Percentiles rank a stretch among this genome's conserved stretches.
phyloP scores from a whole-genome alignment of 345 rosid species.

The Rhodamnia argentea region DNA sequence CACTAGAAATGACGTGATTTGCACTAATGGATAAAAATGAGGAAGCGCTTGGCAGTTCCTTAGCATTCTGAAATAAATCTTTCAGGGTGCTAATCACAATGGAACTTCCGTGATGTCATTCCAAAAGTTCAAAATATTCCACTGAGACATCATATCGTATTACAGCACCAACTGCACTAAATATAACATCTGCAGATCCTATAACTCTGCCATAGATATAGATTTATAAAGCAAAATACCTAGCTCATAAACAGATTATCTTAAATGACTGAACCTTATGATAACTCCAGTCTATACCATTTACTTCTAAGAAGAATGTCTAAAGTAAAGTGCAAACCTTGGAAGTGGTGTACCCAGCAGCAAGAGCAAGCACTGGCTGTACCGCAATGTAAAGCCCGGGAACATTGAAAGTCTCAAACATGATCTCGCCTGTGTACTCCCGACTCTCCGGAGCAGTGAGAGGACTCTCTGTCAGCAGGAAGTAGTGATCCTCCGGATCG shows the following conservation, averaged over 20 bases:
- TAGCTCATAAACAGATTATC: background rate
- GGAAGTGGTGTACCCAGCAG: constrained; percentile 93
- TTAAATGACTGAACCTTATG: background rate
- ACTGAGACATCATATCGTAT: fast-evolving
- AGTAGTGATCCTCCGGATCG: constrained; percentile 98
- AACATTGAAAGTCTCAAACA: constrained; percentile 92
- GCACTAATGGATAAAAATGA: background rate
- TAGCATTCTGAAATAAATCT: background rate
- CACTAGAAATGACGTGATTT: background rate
- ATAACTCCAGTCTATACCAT: background rate
- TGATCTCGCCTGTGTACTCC: constrained; percentile 90
- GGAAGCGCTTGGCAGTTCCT: background rate
- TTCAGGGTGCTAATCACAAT: background rate
- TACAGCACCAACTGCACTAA: background rate
- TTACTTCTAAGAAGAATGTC: background rate
- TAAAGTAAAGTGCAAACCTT: constrained; percentile 40
- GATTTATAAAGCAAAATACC: background rate
- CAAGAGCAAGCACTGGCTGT: constrained; percentile 95
- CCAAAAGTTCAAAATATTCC: background rate
- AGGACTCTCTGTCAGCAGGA: constrained; percentile 91
- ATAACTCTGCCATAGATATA: background rate
- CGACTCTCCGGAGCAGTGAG: constrained; percentile 95
- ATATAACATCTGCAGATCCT: background rate
- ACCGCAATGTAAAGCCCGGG: constrained; percentile 97
- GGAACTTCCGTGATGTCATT: background rate